Conservation (phyloP, 1,139 yeast genomes). For the Yamadazyma kanchanaburiensis region DNA sequence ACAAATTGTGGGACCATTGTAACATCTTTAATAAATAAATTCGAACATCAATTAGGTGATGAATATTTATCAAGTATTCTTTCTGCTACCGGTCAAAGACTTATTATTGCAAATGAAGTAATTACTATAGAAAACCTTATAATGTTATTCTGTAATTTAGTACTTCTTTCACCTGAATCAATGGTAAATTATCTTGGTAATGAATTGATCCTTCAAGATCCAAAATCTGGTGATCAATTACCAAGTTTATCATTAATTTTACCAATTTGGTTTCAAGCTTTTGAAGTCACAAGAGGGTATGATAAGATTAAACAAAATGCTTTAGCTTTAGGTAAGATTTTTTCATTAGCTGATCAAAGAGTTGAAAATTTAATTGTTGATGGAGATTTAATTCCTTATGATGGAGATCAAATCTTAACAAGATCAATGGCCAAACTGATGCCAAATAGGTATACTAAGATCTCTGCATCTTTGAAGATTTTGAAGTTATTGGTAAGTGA, state of each 20-base stretch:
- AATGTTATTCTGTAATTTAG: constrained; percentile 71
- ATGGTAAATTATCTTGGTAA: constrained; percentile 56
- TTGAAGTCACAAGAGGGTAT: constrained; percentile 77
- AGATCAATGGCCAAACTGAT: constrained; percentile 76
- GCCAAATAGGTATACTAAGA: constrained; percentile 61
- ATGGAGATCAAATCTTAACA: constrained; percentile 66
- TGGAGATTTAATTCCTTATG: constrained; percentile 71
- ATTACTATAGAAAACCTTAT: constrained; percentile 74
- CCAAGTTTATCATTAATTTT: constrained; percentile 23
- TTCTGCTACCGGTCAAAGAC: constrained; percentile 67
- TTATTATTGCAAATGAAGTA: constrained; percentile 63
- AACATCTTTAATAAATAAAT: constrained; percentile 60
- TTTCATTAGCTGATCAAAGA: constrained; percentile 52
- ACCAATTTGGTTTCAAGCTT: constrained; percentile 79
- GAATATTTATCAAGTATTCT: constrained; percentile 58
- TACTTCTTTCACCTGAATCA: constrained; percentile 56
- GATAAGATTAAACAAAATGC: constrained; percentile 71
- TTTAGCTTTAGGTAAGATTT: constrained; percentile 62
- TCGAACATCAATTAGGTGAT: constrained; percentile 45
- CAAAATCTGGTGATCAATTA: constrained; percentile 18
- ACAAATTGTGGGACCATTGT: constrained; percentile 69
- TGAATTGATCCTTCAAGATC: constrained; percentile 32
- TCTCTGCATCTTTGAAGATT: constrained; percentile 71
- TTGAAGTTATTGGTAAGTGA: constrained; percentile 69
- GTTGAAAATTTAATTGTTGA: constrained; percentile 56